Evolutionary conservation across 192 early-diverging fungal genomes (phyloP).

Genomic region (Phycomyces blakesleeanus): DNA sequence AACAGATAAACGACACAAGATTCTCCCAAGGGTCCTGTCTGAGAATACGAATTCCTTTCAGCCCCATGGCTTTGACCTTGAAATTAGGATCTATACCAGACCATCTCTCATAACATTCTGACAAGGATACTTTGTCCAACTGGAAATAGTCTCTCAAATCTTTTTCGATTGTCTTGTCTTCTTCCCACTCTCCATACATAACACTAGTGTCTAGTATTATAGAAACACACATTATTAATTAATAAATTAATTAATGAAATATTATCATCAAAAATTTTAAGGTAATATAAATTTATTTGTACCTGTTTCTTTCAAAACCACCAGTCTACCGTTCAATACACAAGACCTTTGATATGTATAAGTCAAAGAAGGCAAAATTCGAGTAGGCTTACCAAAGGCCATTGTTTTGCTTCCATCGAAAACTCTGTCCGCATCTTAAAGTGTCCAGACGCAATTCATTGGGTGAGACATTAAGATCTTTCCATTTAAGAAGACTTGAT

Average conservation of each 20-base stretch:
- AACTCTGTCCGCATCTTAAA: constrained; percentile 85
- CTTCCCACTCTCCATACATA: constrained; percentile 23
- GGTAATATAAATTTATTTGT: no score
- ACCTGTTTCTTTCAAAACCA: constrained; percentile 65
- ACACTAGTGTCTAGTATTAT: constrained; percentile 20
- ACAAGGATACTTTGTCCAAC: constrained; percentile 57
- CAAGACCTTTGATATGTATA: constrained; percentile 32
- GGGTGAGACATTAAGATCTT: constrained; percentile 47
- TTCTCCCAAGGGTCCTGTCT: constrained; percentile 87
- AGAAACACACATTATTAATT: no score
- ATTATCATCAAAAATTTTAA: background rate
- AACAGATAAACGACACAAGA: constrained; percentile 89
- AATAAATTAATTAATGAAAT: no score
- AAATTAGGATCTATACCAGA: constrained; percentile 66
- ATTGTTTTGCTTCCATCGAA: constrained; percentile 76
- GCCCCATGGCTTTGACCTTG: constrained; percentile 42
- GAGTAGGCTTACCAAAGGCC: constrained; percentile 55
- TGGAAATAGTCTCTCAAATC: constrained; percentile 85
- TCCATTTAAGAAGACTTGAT: constrained; percentile 30
- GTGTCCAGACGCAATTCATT: constrained; percentile 76
- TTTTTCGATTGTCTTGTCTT: constrained; percentile 20
- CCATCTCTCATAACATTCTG: constrained; percentile 54
- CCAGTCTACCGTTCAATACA: constrained; percentile 51
- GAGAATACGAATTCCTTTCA: constrained; percentile 71
- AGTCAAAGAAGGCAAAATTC: no score